Evolutionary conservation across 768 basidiomycete species (phyloP).

Genomic region (Phylloporus rhodoxanthus): DNA sequence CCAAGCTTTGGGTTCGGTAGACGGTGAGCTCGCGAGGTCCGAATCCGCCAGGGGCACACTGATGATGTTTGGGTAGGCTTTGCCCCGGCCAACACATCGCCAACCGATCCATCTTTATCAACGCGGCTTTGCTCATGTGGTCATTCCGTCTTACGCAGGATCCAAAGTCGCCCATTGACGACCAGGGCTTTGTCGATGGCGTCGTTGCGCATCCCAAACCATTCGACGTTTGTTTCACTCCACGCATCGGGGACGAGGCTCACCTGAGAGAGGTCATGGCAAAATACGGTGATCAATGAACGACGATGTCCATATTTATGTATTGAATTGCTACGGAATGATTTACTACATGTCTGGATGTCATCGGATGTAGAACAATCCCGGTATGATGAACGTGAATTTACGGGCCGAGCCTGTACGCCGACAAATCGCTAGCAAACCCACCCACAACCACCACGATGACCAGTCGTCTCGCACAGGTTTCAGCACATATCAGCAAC

Average conservation of each 20-base stretch:
- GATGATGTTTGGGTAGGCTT: slow-evolving; percentile 33
- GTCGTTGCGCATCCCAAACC: slow-evolving; percentile 60
- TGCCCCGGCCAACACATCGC: slow-evolving; percentile 64
- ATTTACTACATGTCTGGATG: not conserved
- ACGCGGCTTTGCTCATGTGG: slow-evolving; percentile 59
- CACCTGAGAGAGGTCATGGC: slow-evolving; percentile 25
- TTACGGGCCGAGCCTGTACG: not conserved
- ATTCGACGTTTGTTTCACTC: slow-evolving; percentile 54
- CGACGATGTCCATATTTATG: not conserved
- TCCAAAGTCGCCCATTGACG: slow-evolving; percentile 51
- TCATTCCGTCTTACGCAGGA: slow-evolving; percentile 54
- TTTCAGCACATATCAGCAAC: slow-evolving; percentile 64
- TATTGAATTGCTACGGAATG: not conserved
- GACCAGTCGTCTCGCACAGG: slow-evolving; percentile 59
- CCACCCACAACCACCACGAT: slow-evolving; percentile 24
- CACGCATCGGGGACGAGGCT: slow-evolving; percentile 31
- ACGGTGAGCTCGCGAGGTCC: slow-evolving; percentile 16
- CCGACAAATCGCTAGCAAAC: not conserved
- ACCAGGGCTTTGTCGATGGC: slow-evolving; percentile 55
- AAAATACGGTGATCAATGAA: slow-evolving; percentile 20
- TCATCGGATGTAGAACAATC: not conserved
- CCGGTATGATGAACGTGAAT: not conserved
- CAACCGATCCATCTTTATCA: slow-evolving; percentile 58
- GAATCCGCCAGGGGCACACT: not conserved
- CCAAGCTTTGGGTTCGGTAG: slow-evolving; percentile 56